Evolutionary conservation across 441 rosid species (phyloP), one percentile per base, ranked within the genome.

Genomic region (Bruguiera hainesii): DNA sequence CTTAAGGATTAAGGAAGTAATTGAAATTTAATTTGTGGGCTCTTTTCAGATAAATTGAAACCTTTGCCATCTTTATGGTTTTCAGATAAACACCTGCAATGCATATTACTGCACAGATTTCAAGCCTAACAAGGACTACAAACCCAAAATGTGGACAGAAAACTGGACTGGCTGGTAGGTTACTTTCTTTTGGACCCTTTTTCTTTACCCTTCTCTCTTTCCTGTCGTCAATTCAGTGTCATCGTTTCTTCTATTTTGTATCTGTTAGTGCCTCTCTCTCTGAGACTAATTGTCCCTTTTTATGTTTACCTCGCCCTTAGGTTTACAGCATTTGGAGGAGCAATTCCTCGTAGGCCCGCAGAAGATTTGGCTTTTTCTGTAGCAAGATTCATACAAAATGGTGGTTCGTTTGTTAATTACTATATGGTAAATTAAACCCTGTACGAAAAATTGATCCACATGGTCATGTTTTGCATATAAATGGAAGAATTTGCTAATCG

Each of bases 131-230:
- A 84, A 87, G 82, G 83, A 77, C 39, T 85, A 89, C 69, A 95
- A 91, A 76, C 99, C 99, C 23, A 95, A 90, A 75, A 86, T 95
- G 87, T 95, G 98, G 97, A 95, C 99, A 1, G 97, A 95, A 76
- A 92, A 89, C 60, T 95, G 98, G 99, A 88, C 93, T 61, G 98
- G 97, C 71, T 95, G 99, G 99, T 95, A 83, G 80, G 90, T 73
- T 55, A 11, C 53, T 29, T 7, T 21, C 6, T 77, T 71, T 65
- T 60, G 29, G 21, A 6, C 10, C 1, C 60, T 55, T 61, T 21
- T 59, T 64, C 35, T 62, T 56, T 59, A 55, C 37, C 23, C 25
- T 35, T 26, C 28, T 25, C 61, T n/a, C 48, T 30, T 50, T 52
- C 18, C 3, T 55, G 46, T 63, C 51, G 63, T 66, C 28, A 56